Base-by-base conservation (phyloP, 768 basidiomycete genomes). In the Russula sp. region DNA sequence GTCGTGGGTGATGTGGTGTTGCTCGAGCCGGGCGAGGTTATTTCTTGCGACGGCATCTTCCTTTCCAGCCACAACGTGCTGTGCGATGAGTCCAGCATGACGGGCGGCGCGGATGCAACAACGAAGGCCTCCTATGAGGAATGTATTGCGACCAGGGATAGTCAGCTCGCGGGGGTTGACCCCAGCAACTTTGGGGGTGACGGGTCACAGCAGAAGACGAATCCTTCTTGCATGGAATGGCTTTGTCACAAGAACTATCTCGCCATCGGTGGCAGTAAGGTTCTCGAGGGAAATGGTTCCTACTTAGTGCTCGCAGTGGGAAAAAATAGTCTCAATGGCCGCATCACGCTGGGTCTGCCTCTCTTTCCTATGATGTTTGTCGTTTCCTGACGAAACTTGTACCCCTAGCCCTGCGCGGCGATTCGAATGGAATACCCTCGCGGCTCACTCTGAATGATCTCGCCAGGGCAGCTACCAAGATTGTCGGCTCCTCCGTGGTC, bases 1-100 rank as follows among this genome's bases (percentile, higher is more conserved):
- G 82, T 98, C 37, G 97, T 98, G 34, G 97, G 97, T 51, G 96
- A 99, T 69, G 81, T 99, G 62, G 90, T 90, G 18, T 77, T 91
- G 16, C 74, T 98, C 40, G 95, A 98, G 77, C 94, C 97, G 1
- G 97, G 97, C 59, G 96, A 98, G 73, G 87, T 98, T 63, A 72
- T 98, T 18, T 96, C 97, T 52, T 95, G 94, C 74, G 97, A 99
- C 71, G 97, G 97, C 59, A 79, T 99, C 70, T 97, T 96, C 77
- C 76, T 99, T 35, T 78, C 83, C 8, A 95, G 96, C 20, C 91
- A 98, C 75, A 94, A 93, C 66, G 88, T 98, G 69, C 88, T 84
- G 71, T 98, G 95, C 72, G 97, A 99, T 71, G 97, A 98, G 73
- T 93, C 91, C 32, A 91, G 91, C 31, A 93, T 94, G 49, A 98